phyloP scores from a whole-genome alignment of 495 filamentous ascomycete genomes.

The Neurospora sublineolata region DNA sequence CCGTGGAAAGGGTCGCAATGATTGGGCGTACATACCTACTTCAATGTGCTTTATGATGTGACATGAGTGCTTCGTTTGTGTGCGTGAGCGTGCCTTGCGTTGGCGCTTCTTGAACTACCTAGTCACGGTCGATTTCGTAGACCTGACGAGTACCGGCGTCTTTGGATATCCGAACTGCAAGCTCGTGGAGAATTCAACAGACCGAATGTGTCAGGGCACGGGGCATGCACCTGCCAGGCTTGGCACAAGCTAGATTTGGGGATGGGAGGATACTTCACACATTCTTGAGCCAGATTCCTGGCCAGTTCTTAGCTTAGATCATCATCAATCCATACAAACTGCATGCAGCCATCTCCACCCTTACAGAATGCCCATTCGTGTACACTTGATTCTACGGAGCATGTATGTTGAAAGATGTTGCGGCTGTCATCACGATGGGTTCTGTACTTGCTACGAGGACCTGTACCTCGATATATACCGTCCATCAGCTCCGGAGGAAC shows the following conservation, averaged over 20 bases:
- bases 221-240: too few species aligned
- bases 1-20: slow-evolving; percentile 43
- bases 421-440: neutral
- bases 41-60: neutral
- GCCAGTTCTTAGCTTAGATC: too few species aligned
- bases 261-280: too few species aligned
- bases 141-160: neutral
- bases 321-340: too few species aligned
- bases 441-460: neutral
- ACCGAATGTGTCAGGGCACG: neutral
- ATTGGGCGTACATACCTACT: slow-evolving; percentile 38
- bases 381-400: neutral
- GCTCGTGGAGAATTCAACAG: neutral
- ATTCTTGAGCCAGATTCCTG: too few species aligned
- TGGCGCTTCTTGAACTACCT: too few species aligned
- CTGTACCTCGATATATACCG: neutral
- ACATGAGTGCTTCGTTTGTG: neutral
- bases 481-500: neutral
- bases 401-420: neutral
- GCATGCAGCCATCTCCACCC: too few species aligned
- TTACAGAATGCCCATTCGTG: too few species aligned
- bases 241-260: too few species aligned
- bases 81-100: neutral
- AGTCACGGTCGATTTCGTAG: too few species aligned
- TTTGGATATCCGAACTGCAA: neutral